Evolutionary conservation across 164 flowering plant genomes (phyloP), one percentile per base, ranked within the genome.

Genomic region (Kingdonia uniflora): DNA sequence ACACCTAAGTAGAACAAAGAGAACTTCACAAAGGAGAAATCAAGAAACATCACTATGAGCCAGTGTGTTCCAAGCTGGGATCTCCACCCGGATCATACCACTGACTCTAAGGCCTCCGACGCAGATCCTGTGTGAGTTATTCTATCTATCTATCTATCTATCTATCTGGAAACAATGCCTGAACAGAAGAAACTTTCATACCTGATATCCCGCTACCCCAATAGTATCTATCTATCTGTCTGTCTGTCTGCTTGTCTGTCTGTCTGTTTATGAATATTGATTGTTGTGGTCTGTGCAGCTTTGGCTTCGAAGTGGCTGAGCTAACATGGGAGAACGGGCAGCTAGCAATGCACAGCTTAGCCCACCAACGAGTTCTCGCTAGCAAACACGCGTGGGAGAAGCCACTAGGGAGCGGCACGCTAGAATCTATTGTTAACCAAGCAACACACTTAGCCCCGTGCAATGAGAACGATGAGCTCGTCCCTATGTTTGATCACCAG

Each of bases 51-150:
- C 26, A 63, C 56, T 44, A 85, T 82, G 90, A 82, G 71, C 58
- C 90, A 78, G 81, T 72, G 95, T 57, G 95, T 82, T 24, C 90
- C 95, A 6, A 71, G 78, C 41, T 85, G 90, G 90, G 82, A 81
- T 55, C 55, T 29, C 35, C 35, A 29, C 35, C 35, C 35, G 35
- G 35, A 29, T 29, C 35, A 29, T 29, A 29, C 8, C 4, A 8
- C 35, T 8, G 35, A 29, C 8, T 4, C 35, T 29, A 29, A 29
- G 35, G 4, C 35, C 8, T 4, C 4, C 35, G 8, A 8, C 8
- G 8, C 8, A 3, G 35, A 29, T 29, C 35, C 35, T 3, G 35
- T 29, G 35, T 29, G 8, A 3, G 8, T 29, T 29, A 29, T n/a
- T n/a, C 35, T 29, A 29, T 29, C 35, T 29, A 29, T 3, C 4